These are phyloP conservation scores for Tetraselmis striata DNA, from an alignment of 139 green algal genomes.

Conservation along the genomic window DNA sequence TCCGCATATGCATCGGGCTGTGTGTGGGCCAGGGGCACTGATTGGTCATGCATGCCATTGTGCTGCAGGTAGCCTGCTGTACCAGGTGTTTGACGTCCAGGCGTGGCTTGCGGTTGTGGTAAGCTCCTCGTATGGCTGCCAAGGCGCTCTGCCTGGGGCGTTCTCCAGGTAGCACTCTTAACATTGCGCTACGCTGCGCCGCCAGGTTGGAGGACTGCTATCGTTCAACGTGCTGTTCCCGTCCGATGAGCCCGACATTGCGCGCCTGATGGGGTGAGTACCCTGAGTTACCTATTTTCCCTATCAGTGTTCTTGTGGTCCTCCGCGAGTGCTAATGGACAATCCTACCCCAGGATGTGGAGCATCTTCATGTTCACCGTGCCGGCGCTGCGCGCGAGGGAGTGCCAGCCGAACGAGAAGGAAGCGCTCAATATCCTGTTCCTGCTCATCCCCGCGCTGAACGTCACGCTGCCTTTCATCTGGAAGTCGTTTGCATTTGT, in stretches of 20 bases:
- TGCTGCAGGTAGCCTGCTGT: slow-evolving; percentile 56
- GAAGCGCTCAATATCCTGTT: slow-evolving; percentile 95
- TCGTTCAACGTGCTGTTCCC: slow-evolving; percentile 95
- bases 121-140: slow-evolving; percentile 13
- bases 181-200: slow-evolving; percentile 4
- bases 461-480: slow-evolving; percentile 86
- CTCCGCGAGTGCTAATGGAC: too few species aligned
- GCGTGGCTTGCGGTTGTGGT: slow-evolving; percentile 67
- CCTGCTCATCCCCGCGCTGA: slow-evolving; percentile 84
- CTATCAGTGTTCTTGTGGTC: too few species aligned
- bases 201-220: slow-evolving; percentile 66
- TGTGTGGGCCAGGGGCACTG: too few species aligned
- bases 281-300: background rate
- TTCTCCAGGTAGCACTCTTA: slow-evolving; percentile 2
- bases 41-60: too few species aligned
- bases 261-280: slow-evolving; percentile 80
- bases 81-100: slow-evolving; percentile 75
- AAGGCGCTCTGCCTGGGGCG: too few species aligned
- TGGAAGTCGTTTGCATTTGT: slow-evolving; percentile 92
- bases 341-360: slow-evolving; percentile 95
- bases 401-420: slow-evolving; percentile 89
- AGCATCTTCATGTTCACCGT: slow-evolving; percentile 96
- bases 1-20: too few species aligned
- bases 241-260: slow-evolving; percentile 84
- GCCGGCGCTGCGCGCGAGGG: slow-evolving; percentile 79